phyloP scores from a whole-genome alignment of 495 filamentous ascomycete species.

The Penicillium pancosmium region DNA sequence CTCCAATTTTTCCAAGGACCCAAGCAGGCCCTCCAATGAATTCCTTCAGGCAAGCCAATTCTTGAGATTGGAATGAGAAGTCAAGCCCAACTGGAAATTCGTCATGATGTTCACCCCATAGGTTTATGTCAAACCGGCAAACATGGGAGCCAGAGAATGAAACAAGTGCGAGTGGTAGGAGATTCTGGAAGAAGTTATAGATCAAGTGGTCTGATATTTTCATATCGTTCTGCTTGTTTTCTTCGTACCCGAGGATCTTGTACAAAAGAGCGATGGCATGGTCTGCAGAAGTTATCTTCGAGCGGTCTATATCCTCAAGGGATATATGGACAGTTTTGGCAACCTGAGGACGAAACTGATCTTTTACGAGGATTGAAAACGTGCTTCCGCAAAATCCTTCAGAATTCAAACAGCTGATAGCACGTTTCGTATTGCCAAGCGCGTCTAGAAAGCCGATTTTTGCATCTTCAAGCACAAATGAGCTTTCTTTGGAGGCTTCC shows the following conservation, averaged over 20 bases:
- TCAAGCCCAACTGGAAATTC: neutral
- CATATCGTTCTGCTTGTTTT: neutral
- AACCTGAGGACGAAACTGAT: neutral
- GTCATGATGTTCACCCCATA: conserved; percentile 4
- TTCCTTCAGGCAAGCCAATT: conserved; percentile 13
- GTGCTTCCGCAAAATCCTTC: neutral
- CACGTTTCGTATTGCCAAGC: neutral
- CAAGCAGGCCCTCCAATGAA: conserved; percentile 14
- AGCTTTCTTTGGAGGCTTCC: neutral
- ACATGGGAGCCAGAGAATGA: conserved; percentile 7
- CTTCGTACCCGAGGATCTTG: no score
- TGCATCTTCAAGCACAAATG: no score
- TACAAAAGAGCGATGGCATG: no score
- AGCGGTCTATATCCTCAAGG: neutral
- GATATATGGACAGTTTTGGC: neutral
- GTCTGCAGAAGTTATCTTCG: neutral
- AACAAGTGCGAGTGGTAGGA: conserved; percentile 20
- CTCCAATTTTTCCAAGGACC: conserved; percentile 2
- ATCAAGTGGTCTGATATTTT: neutral
- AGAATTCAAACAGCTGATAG: neutral
- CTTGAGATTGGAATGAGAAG: conserved; percentile 2
- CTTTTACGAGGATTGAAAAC: neutral
- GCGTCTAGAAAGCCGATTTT: neutral
- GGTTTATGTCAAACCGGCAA: conserved; percentile 4
- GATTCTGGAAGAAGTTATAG: neutral